phyloP scores from a whole-genome alignment of 2,329 filamentous ascomycete species.

The Polytolypa hystricis region DNA sequence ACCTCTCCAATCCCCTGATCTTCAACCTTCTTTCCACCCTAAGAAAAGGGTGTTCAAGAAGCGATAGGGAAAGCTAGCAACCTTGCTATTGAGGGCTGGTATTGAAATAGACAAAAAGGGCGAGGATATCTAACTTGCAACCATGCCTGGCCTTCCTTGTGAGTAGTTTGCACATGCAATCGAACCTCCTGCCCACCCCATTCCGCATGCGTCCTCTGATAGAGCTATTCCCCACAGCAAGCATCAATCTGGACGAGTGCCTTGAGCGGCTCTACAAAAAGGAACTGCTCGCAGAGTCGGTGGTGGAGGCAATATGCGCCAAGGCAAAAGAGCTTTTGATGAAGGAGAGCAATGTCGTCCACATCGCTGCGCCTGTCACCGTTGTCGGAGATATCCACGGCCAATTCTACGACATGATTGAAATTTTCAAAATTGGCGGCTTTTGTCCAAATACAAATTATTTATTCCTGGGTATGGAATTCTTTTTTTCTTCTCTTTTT shows the following conservation, averaged over 20 bases:
- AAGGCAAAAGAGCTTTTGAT: conserved; percentile 98
- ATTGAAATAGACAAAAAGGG: too few species aligned
- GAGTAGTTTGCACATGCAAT: too few species aligned
- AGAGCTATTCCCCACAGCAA: conserved; percentile 47
- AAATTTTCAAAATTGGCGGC: conserved; percentile 97
- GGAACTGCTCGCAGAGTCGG: conserved; percentile 90
- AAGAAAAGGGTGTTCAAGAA: too few species aligned
- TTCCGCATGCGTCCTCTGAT: not conserved
- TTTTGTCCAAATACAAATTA: conserved; percentile 98
- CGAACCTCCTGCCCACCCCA: too few species aligned
- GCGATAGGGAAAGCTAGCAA: too few species aligned
- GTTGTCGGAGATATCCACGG: conserved; percentile 98
- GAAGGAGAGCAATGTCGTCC: conserved; percentile 99
- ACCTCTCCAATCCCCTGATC: not conserved
- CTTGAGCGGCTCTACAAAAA: conserved; percentile 95
- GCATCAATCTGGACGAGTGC: conserved; percentile 97
- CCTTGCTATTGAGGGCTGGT: too few species aligned
- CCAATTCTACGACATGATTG: conserved; percentile 97
- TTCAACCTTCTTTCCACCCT: not conserved
- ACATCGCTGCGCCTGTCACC: conserved; percentile 88
- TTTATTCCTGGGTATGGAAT: conserved; percentile 68
- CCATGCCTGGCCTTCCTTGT: not conserved
- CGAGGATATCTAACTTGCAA: too few species aligned
- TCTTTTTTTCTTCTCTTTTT: too few species aligned
- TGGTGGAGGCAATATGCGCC: conserved; percentile 97